Evolutionary conservation across 495 filamentous ascomycete genomes (phyloP).

Genomic region (Penicillium turbatum): DNA sequence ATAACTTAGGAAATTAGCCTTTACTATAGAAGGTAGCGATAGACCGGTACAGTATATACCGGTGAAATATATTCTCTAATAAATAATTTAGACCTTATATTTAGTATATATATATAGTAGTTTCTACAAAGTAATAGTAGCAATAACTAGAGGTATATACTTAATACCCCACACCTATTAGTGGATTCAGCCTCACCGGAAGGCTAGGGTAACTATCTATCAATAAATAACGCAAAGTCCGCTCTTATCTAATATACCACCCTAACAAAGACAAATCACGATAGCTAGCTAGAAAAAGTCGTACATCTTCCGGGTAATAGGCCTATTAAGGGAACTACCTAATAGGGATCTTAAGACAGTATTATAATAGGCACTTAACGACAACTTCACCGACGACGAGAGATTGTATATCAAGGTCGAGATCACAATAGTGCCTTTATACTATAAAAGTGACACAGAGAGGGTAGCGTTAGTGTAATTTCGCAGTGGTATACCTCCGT

Average conservation of each 20-base stretch:
- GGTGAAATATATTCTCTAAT: not conserved
- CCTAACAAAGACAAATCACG: not conserved
- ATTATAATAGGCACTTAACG: conserved; percentile 9
- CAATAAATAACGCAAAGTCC: conserved; percentile 4
- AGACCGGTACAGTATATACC: not conserved
- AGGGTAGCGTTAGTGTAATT: conserved; percentile 12
- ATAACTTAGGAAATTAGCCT: too few relatives aligned
- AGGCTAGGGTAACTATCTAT: conserved; percentile 9
- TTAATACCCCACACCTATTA: conserved; percentile 13
- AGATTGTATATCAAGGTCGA: conserved; percentile 8
- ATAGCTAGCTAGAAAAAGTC: conserved; percentile 14
- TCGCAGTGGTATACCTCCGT: conserved; percentile 13
- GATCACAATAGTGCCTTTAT: conserved; percentile 14
- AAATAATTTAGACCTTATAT: not conserved
- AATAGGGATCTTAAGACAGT: conserved; percentile 10
- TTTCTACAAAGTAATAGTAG: not conserved
- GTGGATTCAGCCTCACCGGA: conserved; percentile 13
- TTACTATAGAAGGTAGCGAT: too few relatives aligned
- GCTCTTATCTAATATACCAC: conserved; percentile 2
- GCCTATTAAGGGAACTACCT: conserved; percentile 7
- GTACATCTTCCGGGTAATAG: conserved; percentile 12
- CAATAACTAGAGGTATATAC: conserved; percentile 6
- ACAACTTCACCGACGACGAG: conserved; percentile 11
- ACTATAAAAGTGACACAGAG: conserved; percentile 12
- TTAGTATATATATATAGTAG: not conserved